phyloP scores from a whole-genome alignment of 2,329 filamentous ascomycete species.

The Pyricularia grisea region DNA sequence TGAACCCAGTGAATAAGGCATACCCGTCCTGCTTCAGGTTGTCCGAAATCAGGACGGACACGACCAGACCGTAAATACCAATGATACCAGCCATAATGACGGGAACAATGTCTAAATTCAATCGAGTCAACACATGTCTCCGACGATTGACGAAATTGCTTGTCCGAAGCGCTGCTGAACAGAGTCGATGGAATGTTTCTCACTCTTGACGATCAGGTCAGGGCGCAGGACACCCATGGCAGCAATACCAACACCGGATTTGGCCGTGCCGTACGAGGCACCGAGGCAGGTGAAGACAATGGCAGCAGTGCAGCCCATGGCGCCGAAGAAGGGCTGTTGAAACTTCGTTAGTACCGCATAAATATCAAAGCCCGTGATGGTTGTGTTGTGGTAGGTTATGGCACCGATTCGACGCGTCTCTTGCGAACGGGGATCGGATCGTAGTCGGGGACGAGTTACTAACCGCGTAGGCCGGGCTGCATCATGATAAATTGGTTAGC shows the following conservation, averaged over 20 bases:
- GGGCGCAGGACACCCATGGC: slow-evolving; percentile 97
- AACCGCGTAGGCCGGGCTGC: slow-evolving; percentile 96
- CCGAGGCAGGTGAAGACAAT: slow-evolving; percentile 48
- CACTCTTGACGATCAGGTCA: slow-evolving; percentile 99
- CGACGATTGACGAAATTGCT: background rate
- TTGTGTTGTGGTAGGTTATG: background rate
- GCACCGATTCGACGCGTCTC: background rate
- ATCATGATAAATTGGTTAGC: background rate
- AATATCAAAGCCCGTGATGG: background rate
- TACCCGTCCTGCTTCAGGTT: slow-evolving; percentile 59
- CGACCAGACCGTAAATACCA: slow-evolving; percentile 92
- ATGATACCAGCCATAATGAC: slow-evolving; percentile 99
- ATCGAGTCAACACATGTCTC: background rate
- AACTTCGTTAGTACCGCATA: background rate
- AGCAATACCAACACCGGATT: slow-evolving; percentile 97
- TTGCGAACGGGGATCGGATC: slow-evolving; percentile 12
- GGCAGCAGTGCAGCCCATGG: slow-evolving; percentile 78
- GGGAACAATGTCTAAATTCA: slow-evolving; percentile 77
- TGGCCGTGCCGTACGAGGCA: slow-evolving; percentile 96
- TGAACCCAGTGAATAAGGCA: slow-evolving; percentile 72
- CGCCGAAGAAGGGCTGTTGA: slow-evolving; percentile 76
- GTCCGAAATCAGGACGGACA: slow-evolving; percentile 79
- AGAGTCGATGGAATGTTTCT: slow-evolving; percentile 21
- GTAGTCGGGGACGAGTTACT: slow-evolving; percentile 40
- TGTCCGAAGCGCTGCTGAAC: background rate